A percentile compares a stretch with the other conserved stretches of the same genome.
Evolutionary conservation across 2,329 filamentous ascomycete species (phyloP).

Genomic region (Zopfia rhizophila): DNA sequence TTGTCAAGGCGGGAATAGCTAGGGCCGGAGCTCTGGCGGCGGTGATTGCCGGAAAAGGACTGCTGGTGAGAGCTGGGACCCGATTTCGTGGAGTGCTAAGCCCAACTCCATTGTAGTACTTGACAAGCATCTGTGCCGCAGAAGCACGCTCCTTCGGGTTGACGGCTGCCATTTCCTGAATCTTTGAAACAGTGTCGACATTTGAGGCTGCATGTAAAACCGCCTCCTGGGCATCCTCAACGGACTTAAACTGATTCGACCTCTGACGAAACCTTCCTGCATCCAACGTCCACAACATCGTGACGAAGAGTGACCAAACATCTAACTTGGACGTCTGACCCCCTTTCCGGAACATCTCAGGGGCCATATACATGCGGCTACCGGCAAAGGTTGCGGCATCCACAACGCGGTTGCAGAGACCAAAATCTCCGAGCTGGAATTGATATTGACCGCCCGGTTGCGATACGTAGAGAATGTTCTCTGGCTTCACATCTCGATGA

Average conservation of each 20-base stretch:
- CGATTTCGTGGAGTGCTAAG: slow-evolving; percentile 10
- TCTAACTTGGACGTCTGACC: slow-evolving; percentile 32
- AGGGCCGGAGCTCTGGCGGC: too few relatives aligned
- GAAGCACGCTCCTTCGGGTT: slow-evolving; percentile 6
- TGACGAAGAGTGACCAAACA: slow-evolving; percentile 36
- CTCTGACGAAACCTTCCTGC: slow-evolving; percentile 3
- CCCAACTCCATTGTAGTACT: slow-evolving; percentile 4
- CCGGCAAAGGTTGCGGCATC: slow-evolving; percentile 17
- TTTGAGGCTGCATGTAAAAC: not conserved
- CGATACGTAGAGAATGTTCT: slow-evolving; percentile 34
- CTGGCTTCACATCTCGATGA: slow-evolving; percentile 34
- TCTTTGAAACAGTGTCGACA: not conserved
- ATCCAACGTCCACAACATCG: slow-evolving; percentile 14
- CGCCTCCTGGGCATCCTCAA: not conserved
- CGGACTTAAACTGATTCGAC: not conserved
- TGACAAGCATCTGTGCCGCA: slow-evolving; percentile 6
- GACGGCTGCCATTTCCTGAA: slow-evolving; percentile 9
- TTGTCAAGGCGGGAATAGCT: too few relatives aligned
- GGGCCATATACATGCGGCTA: slow-evolving; percentile 26
- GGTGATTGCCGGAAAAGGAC: too few relatives aligned
- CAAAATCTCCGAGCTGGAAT: slow-evolving; percentile 35
- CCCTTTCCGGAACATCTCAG: slow-evolving; percentile 16
- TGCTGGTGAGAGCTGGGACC: not conserved
- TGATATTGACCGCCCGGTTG: slow-evolving; percentile 8
- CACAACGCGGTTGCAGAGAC: slow-evolving; percentile 20